Conservation (phyloP, 345 rosid genomes). For the Salix brachista region DNA sequence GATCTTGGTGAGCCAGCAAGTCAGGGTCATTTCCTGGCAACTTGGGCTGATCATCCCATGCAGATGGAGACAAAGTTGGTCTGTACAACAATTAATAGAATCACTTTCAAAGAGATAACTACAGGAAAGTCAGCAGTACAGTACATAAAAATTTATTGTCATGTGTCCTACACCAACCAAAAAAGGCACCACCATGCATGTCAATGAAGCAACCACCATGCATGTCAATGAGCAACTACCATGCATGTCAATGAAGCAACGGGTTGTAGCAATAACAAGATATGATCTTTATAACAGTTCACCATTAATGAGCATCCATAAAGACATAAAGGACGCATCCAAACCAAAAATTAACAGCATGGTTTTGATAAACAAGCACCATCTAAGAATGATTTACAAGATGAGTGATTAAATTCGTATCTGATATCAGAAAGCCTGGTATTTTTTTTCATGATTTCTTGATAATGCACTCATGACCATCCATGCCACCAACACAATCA, state of each 20-base stretch:
- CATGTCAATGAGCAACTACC: background rate
- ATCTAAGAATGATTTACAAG: background rate
- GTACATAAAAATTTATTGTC: background rate
- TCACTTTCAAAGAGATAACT: slow-evolving; percentile 3
- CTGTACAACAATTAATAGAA: slow-evolving; percentile 28
- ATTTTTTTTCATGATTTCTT: background rate
- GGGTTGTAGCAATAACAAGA: background rate
- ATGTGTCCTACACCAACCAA: background rate
- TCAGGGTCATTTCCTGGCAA: slow-evolving; percentile 30
- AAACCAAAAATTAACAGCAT: background rate
- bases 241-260: background rate
- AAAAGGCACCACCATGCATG: background rate
- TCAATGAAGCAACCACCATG: background rate
- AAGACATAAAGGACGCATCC: background rate
- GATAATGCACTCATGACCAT: background rate
- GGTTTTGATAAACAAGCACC: background rate
- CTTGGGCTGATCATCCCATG: slow-evolving; percentile 33
- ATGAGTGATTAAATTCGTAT: background rate
- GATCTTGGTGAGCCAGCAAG: slow-evolving; percentile 31
- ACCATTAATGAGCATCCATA: slow-evolving; percentile 1
- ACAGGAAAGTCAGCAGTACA: background rate
- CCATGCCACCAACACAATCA: background rate
- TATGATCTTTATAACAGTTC: slow-evolving; percentile 1
- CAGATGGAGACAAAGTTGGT: slow-evolving; percentile 35
- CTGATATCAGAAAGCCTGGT: background rate